Evolutionary conservation across 257 asterid genomes (phyloP).

Genomic region (Nemophila menziesii): DNA sequence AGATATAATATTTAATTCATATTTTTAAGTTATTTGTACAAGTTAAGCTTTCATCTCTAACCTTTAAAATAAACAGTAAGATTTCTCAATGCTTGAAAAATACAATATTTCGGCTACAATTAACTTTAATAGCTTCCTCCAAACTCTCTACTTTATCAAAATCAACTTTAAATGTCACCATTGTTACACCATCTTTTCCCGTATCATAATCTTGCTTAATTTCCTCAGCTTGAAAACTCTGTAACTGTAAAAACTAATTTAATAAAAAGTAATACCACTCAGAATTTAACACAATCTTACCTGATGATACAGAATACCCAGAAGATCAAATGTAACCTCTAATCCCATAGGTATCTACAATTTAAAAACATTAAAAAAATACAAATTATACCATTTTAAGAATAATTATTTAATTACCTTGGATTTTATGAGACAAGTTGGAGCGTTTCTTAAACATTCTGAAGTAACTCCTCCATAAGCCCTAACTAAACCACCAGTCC

Average conservation of each 20-base stretch:
- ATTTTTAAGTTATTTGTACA: neutral
- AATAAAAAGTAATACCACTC: neutral
- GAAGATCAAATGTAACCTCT: slow-evolving; percentile 67
- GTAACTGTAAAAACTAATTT: slow-evolving; percentile 46
- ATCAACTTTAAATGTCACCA: slow-evolving; percentile 83
- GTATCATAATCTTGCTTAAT: slow-evolving; percentile 91
- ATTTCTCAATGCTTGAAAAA: slow-evolving; percentile 40
- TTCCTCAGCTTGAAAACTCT: slow-evolving; percentile 71
- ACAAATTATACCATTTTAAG: neutral
- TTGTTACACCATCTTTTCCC: slow-evolving; percentile 62
- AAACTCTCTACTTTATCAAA: slow-evolving; percentile 55
- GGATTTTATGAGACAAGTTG: slow-evolving; percentile 66
- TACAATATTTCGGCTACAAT: slow-evolving; percentile 71
- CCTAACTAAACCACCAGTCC: slow-evolving; percentile 96
- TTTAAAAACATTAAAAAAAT: neutral
- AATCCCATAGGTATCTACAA: slow-evolving; percentile 76
- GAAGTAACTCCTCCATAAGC: slow-evolving; percentile 94
- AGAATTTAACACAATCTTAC: slow-evolving; percentile 22
- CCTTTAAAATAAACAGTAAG: neutral
- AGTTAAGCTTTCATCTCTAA: neutral
- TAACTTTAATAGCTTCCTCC: slow-evolving; percentile 72
- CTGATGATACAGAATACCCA: slow-evolving; percentile 85
- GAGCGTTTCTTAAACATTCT: slow-evolving; percentile 74
- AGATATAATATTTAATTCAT: neutral
- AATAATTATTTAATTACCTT: slow-evolving; percentile 29